Base-by-base conservation (phyloP, 768 basidiomycete genomes). In the Mycena galopus region DNA sequence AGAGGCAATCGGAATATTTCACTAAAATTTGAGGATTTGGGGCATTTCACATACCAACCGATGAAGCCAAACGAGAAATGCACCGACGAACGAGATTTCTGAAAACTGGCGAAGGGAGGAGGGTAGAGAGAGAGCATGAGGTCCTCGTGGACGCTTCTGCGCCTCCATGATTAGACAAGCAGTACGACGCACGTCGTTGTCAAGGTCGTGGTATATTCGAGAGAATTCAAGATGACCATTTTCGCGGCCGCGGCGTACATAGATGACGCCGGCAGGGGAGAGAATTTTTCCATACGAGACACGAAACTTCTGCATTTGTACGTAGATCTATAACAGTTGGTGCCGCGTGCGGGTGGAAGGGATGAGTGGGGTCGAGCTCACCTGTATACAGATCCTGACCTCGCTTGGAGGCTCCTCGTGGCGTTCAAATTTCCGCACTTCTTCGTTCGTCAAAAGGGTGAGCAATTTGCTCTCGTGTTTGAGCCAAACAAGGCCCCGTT, bases 151-250 rank as follows among this genome's bases (percentile, higher is more conserved):
- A 55, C 19, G 53, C 16, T n/a, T 55, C 11, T 30, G 12, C 16
- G 53, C 57, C 35, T 59, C 33, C 3, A 37, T 59, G 33, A 59
- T 59, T 33, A 59, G 57, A 59, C 57, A 59, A 37, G 35, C 57
- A 4, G 57, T 39, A 37, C 57, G 57, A 10, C 57, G 57, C 32
- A 59, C 57, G 25, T 59, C 57, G n/a, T 37, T 35, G 35, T 59
- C 57, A 35, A 59, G 57, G 11, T 59, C 19, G 35, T 39, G 33
- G 35, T 59, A 59, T 23, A 59, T 4, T 12, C 57, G 57, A 4
- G 57, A 59, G 57, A 59, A 59, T 37, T 59, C 57, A 12, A 59
- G 57, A 3, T 39, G 1, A 35, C 27, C 50, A 23, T 16, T 10
- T 6, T 5, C 10, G 50, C 10, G 10, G 2, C 50, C 50, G 50